A percentile compares a stretch with the other conserved stretches of the same genome.
Evolutionary conservation across 2,329 filamentous ascomycete species (phyloP).

Genomic region (Fusarium sp.): DNA sequence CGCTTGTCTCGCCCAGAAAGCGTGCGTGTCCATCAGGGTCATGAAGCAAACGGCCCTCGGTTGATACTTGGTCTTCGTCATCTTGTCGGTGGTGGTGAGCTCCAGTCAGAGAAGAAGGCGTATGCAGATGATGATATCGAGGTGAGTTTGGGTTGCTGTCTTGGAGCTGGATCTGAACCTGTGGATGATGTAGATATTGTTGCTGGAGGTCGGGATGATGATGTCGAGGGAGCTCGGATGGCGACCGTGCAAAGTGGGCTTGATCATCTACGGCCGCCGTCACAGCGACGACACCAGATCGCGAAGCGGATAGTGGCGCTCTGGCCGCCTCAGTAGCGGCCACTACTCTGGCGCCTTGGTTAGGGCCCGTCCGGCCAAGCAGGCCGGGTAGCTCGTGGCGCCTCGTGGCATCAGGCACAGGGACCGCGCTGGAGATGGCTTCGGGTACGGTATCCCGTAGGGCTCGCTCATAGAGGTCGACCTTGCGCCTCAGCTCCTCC

Average conservation of each 20-base stretch:
- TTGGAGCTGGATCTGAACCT: conserved; percentile 25
- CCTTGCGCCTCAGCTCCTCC: conserved; percentile 58
- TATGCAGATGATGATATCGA: conserved; percentile 23
- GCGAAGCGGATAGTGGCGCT: conserved; percentile 9
- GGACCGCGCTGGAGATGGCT: conserved; percentile 32
- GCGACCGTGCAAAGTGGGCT: conserved; percentile 8
- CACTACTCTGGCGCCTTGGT: conserved; percentile 16
- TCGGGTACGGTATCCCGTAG: conserved; percentile 56
- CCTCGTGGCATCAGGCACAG: conserved; percentile 51
- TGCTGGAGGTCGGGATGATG: conserved; percentile 36
- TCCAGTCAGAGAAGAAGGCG: neutral
- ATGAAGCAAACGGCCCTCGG: conserved; percentile 60
- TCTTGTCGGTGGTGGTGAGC: conserved; percentile 36
- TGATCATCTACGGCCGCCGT: conserved; percentile 20
- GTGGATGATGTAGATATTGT: conserved; percentile 27
- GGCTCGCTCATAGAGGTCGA: conserved; percentile 58
- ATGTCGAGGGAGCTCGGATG: conserved; percentile 28
- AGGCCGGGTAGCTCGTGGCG: conserved; percentile 54
- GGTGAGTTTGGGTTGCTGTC: conserved; percentile 9
- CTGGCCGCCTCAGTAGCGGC: conserved; percentile 22
- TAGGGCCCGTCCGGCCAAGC: conserved; percentile 43
- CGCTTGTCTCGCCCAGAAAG: conserved; percentile 66
- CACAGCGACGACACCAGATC: conserved; percentile 1
- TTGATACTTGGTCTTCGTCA: conserved; percentile 45
- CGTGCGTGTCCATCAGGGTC: conserved; percentile 62